Evolutionary conservation across 441 rosid genomes (phyloP).

Genomic region (Manihot esculenta): DNA sequence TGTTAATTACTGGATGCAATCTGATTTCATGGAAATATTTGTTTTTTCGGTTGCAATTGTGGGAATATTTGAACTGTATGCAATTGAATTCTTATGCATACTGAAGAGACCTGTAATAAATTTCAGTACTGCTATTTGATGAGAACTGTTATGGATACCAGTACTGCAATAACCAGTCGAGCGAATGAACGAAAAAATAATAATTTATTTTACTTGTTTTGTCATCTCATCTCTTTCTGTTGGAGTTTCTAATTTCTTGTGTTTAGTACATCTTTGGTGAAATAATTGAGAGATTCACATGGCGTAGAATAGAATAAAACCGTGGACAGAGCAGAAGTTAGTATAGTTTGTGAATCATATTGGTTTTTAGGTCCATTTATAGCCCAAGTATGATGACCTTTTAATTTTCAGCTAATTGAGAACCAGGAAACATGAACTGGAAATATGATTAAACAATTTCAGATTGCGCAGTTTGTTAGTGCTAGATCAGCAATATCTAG

Average conservation of each 20-base stretch:
- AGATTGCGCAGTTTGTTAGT: not conserved
- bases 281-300: not conserved
- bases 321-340: not conserved
- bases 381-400: not conserved
- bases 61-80: not conserved
- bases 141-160: no score
- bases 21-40: not conserved
- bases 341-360: not conserved
- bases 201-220: not conserved
- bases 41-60: not conserved
- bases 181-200: not conserved
- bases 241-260: not conserved
- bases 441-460: not conserved
- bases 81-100: not conserved
- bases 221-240: not conserved
- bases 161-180: not conserved
- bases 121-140: not conserved
- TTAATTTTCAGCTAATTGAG: not conserved
- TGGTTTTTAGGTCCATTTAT: not conserved
- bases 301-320: not conserved
- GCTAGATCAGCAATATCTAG: not conserved
- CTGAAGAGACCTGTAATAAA: conserved; percentile 1
- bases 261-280: conserved; percentile 1
- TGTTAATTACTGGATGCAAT: not conserved
- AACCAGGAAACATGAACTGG: not conserved